These are phyloP conservation scores for Anisodus acutangulus DNA, from an alignment of 257 asterid genomes.

Conservation along the genomic window DNA sequence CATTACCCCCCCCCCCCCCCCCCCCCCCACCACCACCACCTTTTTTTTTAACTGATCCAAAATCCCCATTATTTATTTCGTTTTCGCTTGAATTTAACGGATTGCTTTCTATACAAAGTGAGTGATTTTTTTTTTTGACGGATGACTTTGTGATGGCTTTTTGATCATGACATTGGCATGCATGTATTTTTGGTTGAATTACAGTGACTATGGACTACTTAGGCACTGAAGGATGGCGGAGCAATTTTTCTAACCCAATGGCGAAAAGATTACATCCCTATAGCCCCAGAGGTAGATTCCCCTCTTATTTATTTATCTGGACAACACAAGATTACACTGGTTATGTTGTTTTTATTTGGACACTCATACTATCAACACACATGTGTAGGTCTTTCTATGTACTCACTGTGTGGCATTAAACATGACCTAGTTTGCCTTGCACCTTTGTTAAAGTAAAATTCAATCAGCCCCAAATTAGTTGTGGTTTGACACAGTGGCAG, in stretches of 20 bases:
- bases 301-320: neutral
- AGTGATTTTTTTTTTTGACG: too few relatives aligned
- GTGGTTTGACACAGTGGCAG: neutral
- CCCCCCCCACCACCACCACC: too few relatives aligned
- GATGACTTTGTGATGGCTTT: too few relatives aligned
- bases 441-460: neutral
- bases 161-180: neutral
- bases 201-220: conserved; percentile 56
- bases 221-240: conserved; percentile 41
- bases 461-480: conserved; percentile 1
- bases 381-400: neutral
- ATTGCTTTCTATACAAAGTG: too few relatives aligned
- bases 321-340: too few relatives aligned
- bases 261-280: conserved; percentile 52
- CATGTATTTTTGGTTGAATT: conserved; percentile 22
- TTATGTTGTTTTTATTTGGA: neutral
- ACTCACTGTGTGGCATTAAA: neutral
- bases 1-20: too few relatives aligned
- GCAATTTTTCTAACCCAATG: conserved; percentile 36
- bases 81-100: too few relatives aligned
- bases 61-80: too few relatives aligned
- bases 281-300: conserved; percentile 50
- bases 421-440: conserved; percentile 20
- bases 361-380: neutral
- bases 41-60: too few relatives aligned